A percentile compares a stretch with the other conserved stretches of the same genome.
phyloP scores from a whole-genome alignment of 768 basidiomycete genomes.

The Plicaturopsis crispa region DNA sequence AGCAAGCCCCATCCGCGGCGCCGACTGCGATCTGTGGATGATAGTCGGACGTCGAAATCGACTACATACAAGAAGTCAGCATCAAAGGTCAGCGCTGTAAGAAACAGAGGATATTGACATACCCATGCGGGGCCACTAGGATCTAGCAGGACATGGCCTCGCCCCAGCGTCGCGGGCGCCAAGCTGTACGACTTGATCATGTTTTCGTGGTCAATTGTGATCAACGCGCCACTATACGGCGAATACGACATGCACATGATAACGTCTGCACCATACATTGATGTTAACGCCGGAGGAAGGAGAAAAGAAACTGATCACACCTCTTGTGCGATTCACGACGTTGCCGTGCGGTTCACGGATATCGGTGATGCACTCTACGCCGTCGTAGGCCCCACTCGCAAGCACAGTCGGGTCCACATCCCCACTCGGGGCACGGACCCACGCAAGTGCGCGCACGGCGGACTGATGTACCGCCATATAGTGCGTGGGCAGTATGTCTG shows the following conservation, averaged over 20 bases:
- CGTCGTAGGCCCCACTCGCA: slow-evolving; percentile 76
- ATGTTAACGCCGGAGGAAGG: neutral
- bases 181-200: slow-evolving; percentile 69
- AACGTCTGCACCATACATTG: slow-evolving; percentile 41
- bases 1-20: slow-evolving; percentile 76
- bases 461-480: slow-evolving; percentile 73
- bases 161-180: slow-evolving; percentile 65
- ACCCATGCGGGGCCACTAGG: slow-evolving; percentile 84
- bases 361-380: slow-evolving; percentile 68
- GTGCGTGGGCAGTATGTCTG: slow-evolving; percentile 56
- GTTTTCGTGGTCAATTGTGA: slow-evolving; percentile 82
- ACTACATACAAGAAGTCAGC: slow-evolving; percentile 31
- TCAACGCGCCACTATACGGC: slow-evolving; percentile 56
- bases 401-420: slow-evolving; percentile 65
- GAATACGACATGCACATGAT: slow-evolving; percentile 64
- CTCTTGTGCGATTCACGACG: slow-evolving; percentile 73
- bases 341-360: slow-evolving; percentile 62
- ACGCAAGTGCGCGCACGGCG: slow-evolving; percentile 67
- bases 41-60: slow-evolving; percentile 68
- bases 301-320: slow-evolving; percentile 22
- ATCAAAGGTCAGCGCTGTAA: neutral
- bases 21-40: slow-evolving; percentile 83
- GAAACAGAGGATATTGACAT: slow-evolving; percentile 14
- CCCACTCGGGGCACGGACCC: slow-evolving; percentile 61
- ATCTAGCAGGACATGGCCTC: slow-evolving; percentile 65